A percentile compares a stretch with the other conserved stretches of the same genome.
These are phyloP conservation scores for Kazachstania viticola DNA, from an alignment of 805 yeast species.

Conservation along the genomic window DNA sequence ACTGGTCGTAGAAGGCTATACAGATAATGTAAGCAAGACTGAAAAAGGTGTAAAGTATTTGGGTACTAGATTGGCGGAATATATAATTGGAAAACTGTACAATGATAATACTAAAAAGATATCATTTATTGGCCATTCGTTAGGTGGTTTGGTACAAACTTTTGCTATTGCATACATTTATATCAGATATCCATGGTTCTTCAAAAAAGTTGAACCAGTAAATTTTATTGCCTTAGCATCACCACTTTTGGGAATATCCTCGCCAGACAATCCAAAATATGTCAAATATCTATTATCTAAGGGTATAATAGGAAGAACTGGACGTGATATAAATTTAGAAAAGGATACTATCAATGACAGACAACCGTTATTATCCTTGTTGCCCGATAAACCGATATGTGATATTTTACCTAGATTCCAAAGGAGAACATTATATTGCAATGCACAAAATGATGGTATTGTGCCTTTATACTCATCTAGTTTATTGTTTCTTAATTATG, in stretches of 20 bases:
- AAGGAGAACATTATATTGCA: conserved; percentile 63
- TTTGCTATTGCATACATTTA: conserved; percentile 66
- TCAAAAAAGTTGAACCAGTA: conserved; percentile 44
- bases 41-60: conserved; percentile 67
- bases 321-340: conserved; percentile 60
- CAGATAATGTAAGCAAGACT: conserved; percentile 64
- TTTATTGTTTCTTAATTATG: conserved; percentile 54
- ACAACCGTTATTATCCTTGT: conserved; percentile 42
- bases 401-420: conserved; percentile 41
- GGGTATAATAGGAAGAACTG: conserved; percentile 73
- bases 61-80: conserved; percentile 64
- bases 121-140: conserved; percentile 68
- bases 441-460: conserved; percentile 67
- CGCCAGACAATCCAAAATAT: conserved; percentile 60
- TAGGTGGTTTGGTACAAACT: conserved; percentile 70
- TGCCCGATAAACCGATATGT: conserved; percentile 55
- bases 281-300: conserved; percentile 57
- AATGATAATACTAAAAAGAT: conserved; percentile 38
- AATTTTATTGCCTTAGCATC: conserved; percentile 67
- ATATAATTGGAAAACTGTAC: conserved; percentile 37
- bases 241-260: conserved; percentile 64
- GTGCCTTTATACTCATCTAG: conserved; percentile 71
- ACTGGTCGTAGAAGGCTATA: conserved; percentile 54
- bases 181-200: conserved; percentile 59
- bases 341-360: conserved; percentile 29